Conservation (phyloP, 192 early-diverging fungal genomes). For the Paraglomus brasilianum region DNA sequence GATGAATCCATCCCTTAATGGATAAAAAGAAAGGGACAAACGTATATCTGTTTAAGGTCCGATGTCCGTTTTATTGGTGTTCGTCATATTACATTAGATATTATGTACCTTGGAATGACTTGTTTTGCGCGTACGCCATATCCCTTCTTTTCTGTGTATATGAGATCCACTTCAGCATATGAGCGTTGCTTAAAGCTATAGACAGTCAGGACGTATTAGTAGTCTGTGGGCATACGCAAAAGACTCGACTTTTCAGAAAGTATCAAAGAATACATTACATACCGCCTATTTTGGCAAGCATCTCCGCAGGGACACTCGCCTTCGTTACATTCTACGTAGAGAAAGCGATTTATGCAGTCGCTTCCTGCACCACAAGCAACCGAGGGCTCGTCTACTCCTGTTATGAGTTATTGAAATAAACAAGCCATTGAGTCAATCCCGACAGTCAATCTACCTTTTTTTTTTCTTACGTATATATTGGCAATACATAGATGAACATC, state of each 20-base stretch:
- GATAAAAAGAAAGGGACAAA: not conserved
- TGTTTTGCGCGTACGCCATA: constrained; percentile 82
- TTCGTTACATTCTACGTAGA: constrained; percentile 89
- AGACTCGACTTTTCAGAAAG: constrained; percentile 16
- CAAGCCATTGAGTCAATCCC: no score
- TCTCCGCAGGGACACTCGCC: constrained; percentile 85
- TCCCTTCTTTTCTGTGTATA: constrained; percentile 90
- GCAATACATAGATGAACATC: no score
- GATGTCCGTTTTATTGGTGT: no score
- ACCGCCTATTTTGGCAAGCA: constrained; percentile 87
- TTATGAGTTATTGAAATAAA: no score
- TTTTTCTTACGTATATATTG: no score
- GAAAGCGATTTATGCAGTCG: constrained; percentile 89
- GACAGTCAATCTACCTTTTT: no score
- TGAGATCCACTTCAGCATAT: constrained; percentile 84
- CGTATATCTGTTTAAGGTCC: not conserved
- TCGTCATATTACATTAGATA: not conserved
- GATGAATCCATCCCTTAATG: constrained; percentile 79
- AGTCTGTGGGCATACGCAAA: not conserved
- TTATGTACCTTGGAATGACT: constrained; percentile 58
- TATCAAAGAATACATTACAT: constrained; percentile 13
- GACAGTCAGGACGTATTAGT: not conserved
- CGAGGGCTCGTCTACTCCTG: not conserved
- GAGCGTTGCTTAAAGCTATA: constrained; percentile 79
- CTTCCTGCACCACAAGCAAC: constrained; percentile 86